Evolutionary conservation across 805 yeast genomes (phyloP), one percentile per base, ranked within the genome.

Genomic region (Myxozyma mucilagina): DNA sequence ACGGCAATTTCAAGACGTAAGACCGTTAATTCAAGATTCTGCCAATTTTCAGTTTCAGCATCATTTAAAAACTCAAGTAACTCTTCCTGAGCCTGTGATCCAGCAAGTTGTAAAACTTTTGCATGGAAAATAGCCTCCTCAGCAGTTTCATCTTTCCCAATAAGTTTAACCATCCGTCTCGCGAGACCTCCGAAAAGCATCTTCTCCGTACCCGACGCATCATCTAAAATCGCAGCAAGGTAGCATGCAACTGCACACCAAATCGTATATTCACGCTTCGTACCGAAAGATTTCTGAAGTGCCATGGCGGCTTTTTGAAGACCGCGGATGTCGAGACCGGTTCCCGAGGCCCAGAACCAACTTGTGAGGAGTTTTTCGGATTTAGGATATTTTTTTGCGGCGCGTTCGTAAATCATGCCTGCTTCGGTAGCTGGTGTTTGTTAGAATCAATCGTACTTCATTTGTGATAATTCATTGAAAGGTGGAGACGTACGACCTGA

Each of bases 61-160:
- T 61, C 56, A 9, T 44, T 57, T 8, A 75, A 66, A 45, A 63
- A 70, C 47, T 70, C 71, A 2, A 79, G 71, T 18, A 80, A 73
- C 48, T 78, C 78, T 0, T 71, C 72, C 47, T 75, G 65, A 48
- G 75, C 72, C 3, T 49, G 35, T 18, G 31, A 39, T 4, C 56
- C 56, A 13, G 42, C 51, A 13, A 42, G 16, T 41, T 53, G 44
- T 61, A 85, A 72, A 1, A 89, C 78, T 45, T 78, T 74, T 1
- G 84, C 84, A 59, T 80, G 79, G 1, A 90, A 82, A 65, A 76
- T 89, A 1, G 81, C 74, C 61, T 91, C 96, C 67, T 90, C 96
- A 8, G 87, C 82, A 20, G 78, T 76, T 44, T 75, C 66, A 48
- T 79, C 76, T 0, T 93, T 89, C 47, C 76, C 75, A 16, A 80